Conservation (phyloP, 768 basidiomycete genomes). For the Rhodotorula paludigena region DNA sequence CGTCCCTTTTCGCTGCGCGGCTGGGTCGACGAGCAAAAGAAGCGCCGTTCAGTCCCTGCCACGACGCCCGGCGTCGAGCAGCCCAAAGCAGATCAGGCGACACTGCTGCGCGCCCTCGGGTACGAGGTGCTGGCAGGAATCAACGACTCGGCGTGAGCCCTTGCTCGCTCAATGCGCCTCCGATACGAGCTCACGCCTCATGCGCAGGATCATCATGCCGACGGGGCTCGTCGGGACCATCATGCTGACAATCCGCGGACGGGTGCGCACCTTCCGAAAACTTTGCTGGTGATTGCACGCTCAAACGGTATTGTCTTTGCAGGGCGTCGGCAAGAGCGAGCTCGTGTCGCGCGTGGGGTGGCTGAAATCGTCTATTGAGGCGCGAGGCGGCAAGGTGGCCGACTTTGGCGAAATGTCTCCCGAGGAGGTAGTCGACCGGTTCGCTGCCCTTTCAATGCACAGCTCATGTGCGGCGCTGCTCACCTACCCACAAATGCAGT, state of each 20-base stretch:
- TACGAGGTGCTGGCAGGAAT: conserved; percentile 40
- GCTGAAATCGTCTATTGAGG: conserved; percentile 36
- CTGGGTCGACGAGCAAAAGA: conserved; percentile 34
- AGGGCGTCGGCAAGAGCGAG: conserved; percentile 40
- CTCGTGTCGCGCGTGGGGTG: conserved; percentile 39
- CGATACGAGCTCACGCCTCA: neutral
- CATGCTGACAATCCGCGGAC: conserved; percentile 38
- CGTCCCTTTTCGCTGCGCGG: conserved; percentile 39
- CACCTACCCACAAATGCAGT: neutral
- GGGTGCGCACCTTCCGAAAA: conserved; percentile 11
- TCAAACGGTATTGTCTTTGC: neutral
- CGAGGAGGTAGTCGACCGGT: conserved; percentile 40
- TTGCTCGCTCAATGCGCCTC: neutral
- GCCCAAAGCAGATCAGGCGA: conserved; percentile 32
- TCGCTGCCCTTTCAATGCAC: neutral
- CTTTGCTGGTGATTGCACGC: neutral
- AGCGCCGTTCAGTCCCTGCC: conserved; percentile 6
- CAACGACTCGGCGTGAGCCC: conserved; percentile 30
- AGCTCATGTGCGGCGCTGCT: neutral
- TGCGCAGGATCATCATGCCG: conserved; percentile 38
- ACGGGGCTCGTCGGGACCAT: conserved; percentile 39
- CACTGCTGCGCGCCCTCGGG: conserved; percentile 34
- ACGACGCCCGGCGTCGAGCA: neutral
- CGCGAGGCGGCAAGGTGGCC: conserved; percentile 37
- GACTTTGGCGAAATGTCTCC: conserved; percentile 37